phyloP scores from a whole-genome alignment of 2,329 filamentous ascomycete species.

The Tolypocladium ophioglossoides region DNA sequence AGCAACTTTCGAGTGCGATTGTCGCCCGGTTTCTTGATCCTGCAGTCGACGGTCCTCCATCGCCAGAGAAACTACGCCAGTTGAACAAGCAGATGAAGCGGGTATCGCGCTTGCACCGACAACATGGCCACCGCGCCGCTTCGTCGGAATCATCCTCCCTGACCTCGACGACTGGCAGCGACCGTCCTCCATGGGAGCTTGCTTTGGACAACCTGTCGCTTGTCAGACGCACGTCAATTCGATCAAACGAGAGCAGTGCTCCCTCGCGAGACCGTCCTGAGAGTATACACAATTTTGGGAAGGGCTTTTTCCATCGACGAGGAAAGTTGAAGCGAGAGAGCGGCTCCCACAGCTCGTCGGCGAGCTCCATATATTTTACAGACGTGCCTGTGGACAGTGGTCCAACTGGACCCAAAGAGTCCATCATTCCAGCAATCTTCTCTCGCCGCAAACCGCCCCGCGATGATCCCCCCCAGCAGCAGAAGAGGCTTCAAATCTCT shows the following conservation, averaged over 20 bases:
- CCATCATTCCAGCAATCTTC: conserved; percentile 40
- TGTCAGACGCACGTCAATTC: conserved; percentile 45
- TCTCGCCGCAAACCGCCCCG: conserved; percentile 33
- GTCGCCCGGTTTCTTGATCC: conserved; percentile 41
- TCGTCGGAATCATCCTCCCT: conserved; percentile 48
- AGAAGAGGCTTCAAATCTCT: conserved; percentile 44
- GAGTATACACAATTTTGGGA: conserved; percentile 48
- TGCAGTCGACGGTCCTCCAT: conserved; percentile 50
- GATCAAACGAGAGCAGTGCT: conserved; percentile 43
- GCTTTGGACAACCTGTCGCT: conserved; percentile 35
- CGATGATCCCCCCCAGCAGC: conserved; percentile 22
- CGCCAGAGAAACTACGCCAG: conserved; percentile 47
- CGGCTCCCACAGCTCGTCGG: conserved; percentile 35
- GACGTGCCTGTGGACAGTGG: conserved; percentile 28
- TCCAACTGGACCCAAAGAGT: conserved; percentile 26
- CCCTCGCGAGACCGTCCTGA: conserved; percentile 44
- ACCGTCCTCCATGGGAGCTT: conserved; percentile 39
- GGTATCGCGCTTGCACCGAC: conserved; percentile 30
- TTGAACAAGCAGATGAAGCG: conserved; percentile 49
- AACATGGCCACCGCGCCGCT: conserved; percentile 22
- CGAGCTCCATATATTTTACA: conserved; percentile 36
- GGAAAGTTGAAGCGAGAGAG: conserved; percentile 39
- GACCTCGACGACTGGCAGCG: conserved; percentile 28
- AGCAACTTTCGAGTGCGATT: conserved; percentile 6
- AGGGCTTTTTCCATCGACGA: conserved; percentile 46